These are phyloP conservation scores for Botrytis pseudocinerea DNA, from an alignment of 2,329 filamentous ascomycete species.

Conservation along the genomic window DNA sequence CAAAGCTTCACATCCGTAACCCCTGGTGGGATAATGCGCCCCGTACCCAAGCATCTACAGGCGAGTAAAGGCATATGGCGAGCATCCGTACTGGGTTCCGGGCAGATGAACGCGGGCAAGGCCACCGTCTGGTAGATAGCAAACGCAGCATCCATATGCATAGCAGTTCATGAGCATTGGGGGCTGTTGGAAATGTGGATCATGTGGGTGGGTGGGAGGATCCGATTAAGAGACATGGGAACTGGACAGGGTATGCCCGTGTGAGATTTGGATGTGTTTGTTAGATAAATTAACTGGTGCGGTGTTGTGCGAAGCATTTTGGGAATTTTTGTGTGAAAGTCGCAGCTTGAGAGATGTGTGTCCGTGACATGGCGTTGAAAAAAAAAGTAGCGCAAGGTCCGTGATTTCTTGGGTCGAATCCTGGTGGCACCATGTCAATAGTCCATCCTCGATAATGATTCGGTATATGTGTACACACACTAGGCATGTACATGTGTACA, in stretches of 20 bases:
- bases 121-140: background rate
- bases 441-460: background rate
- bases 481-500: too few species aligned
- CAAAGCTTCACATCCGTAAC: constrained; percentile 17
- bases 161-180: background rate
- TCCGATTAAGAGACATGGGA: constrained; percentile 21
- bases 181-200: constrained; percentile 7
- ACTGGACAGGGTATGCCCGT: constrained; percentile 13
- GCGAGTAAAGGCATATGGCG: background rate
- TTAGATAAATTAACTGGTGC: background rate
- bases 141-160: background rate
- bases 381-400: constrained; percentile 25
- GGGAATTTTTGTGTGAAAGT: background rate
- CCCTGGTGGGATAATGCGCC: constrained; percentile 14
- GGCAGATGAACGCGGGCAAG: background rate
- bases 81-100: background rate
- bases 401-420: constrained; percentile 7
- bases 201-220: constrained; percentile 10
- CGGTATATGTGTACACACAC: background rate
- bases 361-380: constrained; percentile 21
- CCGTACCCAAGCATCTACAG: constrained; percentile 12
- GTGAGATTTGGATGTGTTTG: constrained; percentile 10
- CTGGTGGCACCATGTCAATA: constrained; percentile 1
- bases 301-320: constrained; percentile 17
- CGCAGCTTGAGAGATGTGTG: background rate